Percentiles rank a stretch among this genome's conserved stretches.
These are phyloP conservation scores for Escovopsis sp. DNA, from an alignment of 2,329 filamentous ascomycete species.

Conservation along the genomic window DNA sequence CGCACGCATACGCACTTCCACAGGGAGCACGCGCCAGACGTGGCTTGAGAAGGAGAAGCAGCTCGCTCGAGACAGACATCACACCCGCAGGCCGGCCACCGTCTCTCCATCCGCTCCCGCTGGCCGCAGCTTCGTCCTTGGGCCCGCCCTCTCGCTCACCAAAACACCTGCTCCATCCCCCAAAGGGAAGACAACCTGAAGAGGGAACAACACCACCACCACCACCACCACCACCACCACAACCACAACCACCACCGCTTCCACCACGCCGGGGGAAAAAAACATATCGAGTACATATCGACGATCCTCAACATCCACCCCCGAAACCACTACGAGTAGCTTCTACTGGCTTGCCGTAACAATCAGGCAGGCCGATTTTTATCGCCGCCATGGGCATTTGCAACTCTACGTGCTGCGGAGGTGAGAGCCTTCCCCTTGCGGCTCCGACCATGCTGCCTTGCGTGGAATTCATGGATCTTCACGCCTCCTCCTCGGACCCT, in stretches of 20 bases:
- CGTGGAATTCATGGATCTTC: too few species aligned
- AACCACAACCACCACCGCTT: too few species aligned
- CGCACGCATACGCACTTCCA: too few species aligned
- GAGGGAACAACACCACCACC: too few species aligned
- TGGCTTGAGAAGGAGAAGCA: too few species aligned
- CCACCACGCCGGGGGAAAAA: too few species aligned
- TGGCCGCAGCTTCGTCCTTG: slow-evolving; percentile 4
- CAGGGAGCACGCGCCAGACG: too few species aligned
- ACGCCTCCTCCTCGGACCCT: neutral
- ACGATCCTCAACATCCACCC: neutral
- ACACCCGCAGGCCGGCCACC: neutral
- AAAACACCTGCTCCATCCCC: slow-evolving; percentile 1
- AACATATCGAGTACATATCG: neutral
- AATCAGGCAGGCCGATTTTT: slow-evolving; percentile 1
- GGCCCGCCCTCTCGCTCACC: slow-evolving; percentile 3
- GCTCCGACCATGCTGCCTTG: too few species aligned
- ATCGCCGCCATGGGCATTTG: slow-evolving; percentile 41
- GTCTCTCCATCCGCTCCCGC: slow-evolving; percentile 1
- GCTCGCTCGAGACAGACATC: too few species aligned
- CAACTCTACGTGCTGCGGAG: slow-evolving; percentile 44
- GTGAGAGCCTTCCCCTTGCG: too few species aligned
- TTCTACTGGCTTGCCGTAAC: neutral
- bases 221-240: too few species aligned
- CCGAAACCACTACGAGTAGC: neutral
- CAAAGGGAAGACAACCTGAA: too few species aligned